Conservation (phyloP, 192 early-diverging fungal species). For the Coemansia sp. region DNA sequence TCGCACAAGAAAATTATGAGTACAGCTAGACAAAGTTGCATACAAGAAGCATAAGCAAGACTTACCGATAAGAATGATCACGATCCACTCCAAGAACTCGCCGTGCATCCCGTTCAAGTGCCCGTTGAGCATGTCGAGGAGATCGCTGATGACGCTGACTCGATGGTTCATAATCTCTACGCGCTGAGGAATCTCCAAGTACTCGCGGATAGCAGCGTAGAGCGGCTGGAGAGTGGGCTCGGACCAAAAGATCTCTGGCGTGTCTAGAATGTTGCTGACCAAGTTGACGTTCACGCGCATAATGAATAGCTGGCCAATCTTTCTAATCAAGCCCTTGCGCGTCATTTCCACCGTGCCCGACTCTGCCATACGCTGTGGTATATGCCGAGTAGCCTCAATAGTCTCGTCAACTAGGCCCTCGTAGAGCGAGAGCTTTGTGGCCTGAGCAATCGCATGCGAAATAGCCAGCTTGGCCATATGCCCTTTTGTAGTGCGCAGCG, state of each 20-base stretch:
- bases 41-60: neutral
- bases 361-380: constrained; percentile 91
- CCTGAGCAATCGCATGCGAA: constrained; percentile 93
- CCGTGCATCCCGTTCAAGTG: constrained; percentile 88
- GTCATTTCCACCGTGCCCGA: constrained; percentile 89
- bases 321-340: constrained; percentile 88
- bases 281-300: constrained; percentile 89
- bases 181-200: constrained; percentile 79
- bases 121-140: constrained; percentile 94
- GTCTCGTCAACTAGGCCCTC: constrained; percentile 92
- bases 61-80: constrained; percentile 87
- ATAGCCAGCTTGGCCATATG: constrained; percentile 93
- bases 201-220: constrained; percentile 76
- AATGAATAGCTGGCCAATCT: constrained; percentile 93
- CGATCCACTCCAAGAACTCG: constrained; percentile 93
- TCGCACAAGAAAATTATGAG: neutral
- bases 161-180: constrained; percentile 92
- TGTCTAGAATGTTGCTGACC: constrained; percentile 85
- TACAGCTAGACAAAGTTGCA: neutral
- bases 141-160: constrained; percentile 85
- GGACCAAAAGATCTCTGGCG: constrained; percentile 92
- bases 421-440: constrained; percentile 89
- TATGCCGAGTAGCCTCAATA: constrained; percentile 81
- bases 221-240: constrained; percentile 78
- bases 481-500: constrained; percentile 71